Evolutionary conservation across 805 yeast genomes (phyloP).

Genomic region (Candida corydali): DNA sequence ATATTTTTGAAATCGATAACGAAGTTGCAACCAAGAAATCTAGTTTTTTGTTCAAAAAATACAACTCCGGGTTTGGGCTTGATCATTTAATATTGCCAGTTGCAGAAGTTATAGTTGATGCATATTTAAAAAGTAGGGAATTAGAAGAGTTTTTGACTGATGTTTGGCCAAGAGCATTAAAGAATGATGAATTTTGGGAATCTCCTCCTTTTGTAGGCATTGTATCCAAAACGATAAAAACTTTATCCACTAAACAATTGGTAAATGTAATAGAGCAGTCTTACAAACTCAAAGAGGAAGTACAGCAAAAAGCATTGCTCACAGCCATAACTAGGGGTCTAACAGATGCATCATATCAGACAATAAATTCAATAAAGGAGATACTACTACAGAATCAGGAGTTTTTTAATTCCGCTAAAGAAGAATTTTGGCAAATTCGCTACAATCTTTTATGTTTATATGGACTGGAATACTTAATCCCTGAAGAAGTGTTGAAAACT

Average conservation of each 20-base stretch:
- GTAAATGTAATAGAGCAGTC: slow-evolving; percentile 6
- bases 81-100: slow-evolving; percentile 10
- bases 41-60: slow-evolving; percentile 10
- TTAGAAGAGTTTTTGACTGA: slow-evolving; percentile 41
- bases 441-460: slow-evolving; percentile 47
- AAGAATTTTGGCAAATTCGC: slow-evolving; percentile 42
- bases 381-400: slow-evolving; percentile 9
- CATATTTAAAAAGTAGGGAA: slow-evolving; percentile 58
- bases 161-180: slow-evolving; percentile 37
- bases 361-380: slow-evolving; percentile 13
- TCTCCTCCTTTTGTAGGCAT: slow-evolving; percentile 23
- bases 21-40: slow-evolving; percentile 51
- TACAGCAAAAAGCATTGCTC: slow-evolving; percentile 12
- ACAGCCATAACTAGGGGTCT: slow-evolving; percentile 38
- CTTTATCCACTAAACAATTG: slow-evolving; percentile 46
- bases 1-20: slow-evolving; percentile 50
- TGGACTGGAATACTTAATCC: slow-evolving; percentile 16
- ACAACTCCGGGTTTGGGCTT: slow-evolving; percentile 1
- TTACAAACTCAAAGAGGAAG: slow-evolving; percentile 3
- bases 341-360: slow-evolving; percentile 21
- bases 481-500: slow-evolving; percentile 12
- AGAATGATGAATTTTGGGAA: slow-evolving; percentile 19
- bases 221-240: slow-evolving; percentile 38
- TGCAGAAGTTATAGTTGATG: slow-evolving; percentile 34
- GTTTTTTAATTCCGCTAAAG: slow-evolving; percentile 13